Conservation (phyloP, 257 asterid species). For the Jacaranda copaia region DNA sequence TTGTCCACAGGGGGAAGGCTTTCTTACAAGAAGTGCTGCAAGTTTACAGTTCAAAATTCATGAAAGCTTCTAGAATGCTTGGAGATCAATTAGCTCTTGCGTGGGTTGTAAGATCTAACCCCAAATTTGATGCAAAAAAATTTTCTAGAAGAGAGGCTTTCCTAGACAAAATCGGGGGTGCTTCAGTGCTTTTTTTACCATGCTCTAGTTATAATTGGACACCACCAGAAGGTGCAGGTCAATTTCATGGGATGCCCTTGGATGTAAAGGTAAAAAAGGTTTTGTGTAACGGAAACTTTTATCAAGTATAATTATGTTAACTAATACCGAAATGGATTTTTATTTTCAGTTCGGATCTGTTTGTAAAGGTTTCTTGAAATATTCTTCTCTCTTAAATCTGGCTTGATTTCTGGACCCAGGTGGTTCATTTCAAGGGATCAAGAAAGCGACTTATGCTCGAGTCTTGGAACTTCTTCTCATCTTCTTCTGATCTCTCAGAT, state of each 20-base stretch:
- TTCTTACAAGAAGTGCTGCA: conserved; percentile 74
- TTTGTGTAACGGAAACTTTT: no score
- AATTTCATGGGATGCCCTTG: conserved; percentile 97
- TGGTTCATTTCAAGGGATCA: conserved; percentile 96
- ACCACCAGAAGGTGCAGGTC: conserved; percentile 99
- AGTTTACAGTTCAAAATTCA: conserved; percentile 64
- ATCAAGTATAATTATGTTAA: not conserved
- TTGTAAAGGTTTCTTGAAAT: conserved; percentile 4
- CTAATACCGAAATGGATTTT: not conserved
- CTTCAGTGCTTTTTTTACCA: conserved; percentile 81
- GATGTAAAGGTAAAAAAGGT: conserved; percentile 77
- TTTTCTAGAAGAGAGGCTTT: conserved; percentile 73
- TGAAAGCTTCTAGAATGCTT: conserved; percentile 94
- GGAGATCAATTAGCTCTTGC: conserved; percentile 98
- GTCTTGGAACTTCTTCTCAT: conserved; percentile 78
- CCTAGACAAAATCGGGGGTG: conserved; percentile 57
- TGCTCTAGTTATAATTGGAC: conserved; percentile 93
- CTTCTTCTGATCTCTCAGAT: conserved; percentile 60
- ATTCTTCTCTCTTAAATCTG: conserved; percentile 25
- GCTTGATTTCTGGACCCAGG: conserved; percentile 52
- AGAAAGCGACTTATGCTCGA: conserved; percentile 95
- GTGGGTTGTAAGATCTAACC: conserved; percentile 73
- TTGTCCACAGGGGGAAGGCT: conserved; percentile 64
- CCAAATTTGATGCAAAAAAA: conserved; percentile 58
- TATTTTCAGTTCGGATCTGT: conserved; percentile 6